Evolutionary conservation across 352 stramenopile species (phyloP), one percentile per base, ranked within the genome.

Genomic region (Globisporangium nodosum): DNA sequence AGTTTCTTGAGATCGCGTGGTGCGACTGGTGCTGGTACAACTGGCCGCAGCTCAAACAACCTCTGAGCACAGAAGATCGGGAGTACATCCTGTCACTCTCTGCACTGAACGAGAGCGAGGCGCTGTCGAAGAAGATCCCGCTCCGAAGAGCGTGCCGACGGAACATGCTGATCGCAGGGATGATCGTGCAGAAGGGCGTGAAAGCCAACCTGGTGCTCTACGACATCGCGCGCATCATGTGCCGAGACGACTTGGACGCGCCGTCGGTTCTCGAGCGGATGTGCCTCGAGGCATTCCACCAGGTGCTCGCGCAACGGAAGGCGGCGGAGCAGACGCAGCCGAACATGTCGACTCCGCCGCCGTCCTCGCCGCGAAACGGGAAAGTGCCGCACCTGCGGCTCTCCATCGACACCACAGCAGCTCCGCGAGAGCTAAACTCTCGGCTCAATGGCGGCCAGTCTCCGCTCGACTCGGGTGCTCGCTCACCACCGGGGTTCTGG

Each of bases 1-100:
- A 98, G 60, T 91, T 92, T 42, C 68, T 98, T 16, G 93, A 99
- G 66, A 97, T 99, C 30, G 96, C 87, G 21, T 98, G 96, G 92
- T 98, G 97, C 65, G 96, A 99, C 71, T 99, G 96, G 97, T 98
- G 95, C 64, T 99, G 97, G 97, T 94, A 98, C 54, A 96, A 98
- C 68, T 99, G 96, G 94, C 92, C 94, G 9, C 96, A 99, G 68
- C 74, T 94, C 31, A 63, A 78, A 35, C 56, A 96, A 39, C 78
- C 83, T 9, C 60, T 93, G 39, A 90, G 79, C 27, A 60, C 66
- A 7, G 70, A 78, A 12, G 78, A 93, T 31, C 70, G 73, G 18
- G 57, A 72, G 31, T 94, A 94, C 54, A 68, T 92, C 40, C 54
- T 92, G 8, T 76, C 60, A 13, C 57, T 92, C 27, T 87, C 74